Evolutionary conservation across 345 rosid species (phyloP), one percentile per base, ranked within the genome.

Genomic region (Tarenaya hassleriana): DNA sequence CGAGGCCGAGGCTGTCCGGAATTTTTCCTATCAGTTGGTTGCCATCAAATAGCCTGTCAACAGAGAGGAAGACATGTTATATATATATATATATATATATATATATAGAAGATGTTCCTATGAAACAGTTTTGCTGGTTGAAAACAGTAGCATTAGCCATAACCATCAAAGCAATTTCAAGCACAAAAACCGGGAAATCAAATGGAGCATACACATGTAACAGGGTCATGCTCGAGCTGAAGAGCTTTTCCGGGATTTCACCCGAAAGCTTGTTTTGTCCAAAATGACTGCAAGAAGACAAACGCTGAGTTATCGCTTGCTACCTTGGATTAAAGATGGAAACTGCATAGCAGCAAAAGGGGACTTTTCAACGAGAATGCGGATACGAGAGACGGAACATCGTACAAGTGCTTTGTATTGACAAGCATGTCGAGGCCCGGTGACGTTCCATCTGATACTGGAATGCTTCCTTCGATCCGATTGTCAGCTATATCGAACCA

Each of bases 401-500:
- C 82, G 50, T 80, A 94, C 97, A 94, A 94, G 70, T 94, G 99
- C 61, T 76, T 68, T 17, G 97, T 64, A 7, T 69, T 13, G 62
- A 67, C 39, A 56, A 94, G 80, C 81, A 67, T 60, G 67, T 94
- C 87, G 34, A 94, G 94, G 19, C 99, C 99, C 62, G 82, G 89
- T 32, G 72, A 52, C 8, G 66, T 70, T 52, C 73, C 98, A 52
- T 41, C 29, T 0, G 99, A 94, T 14, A 94, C 85, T 16, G 99
- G 99, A 50, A 94, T 74, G 1, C 48, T 2, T 49, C 97, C 99
- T 4, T 54, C 72, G 4, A 94, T 76, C 62, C 60, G 67, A 71
- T 94, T 94, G 61, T 83, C 91, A 33, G 91, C 81, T 20, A 94
- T 72, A 67, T 94, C 99, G 32, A 94, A 65, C 97, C 86, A 94